Evolutionary conservation across 2,329 filamentous ascomycete genomes (phyloP).

Genomic region (Bipolaris oryzae): DNA sequence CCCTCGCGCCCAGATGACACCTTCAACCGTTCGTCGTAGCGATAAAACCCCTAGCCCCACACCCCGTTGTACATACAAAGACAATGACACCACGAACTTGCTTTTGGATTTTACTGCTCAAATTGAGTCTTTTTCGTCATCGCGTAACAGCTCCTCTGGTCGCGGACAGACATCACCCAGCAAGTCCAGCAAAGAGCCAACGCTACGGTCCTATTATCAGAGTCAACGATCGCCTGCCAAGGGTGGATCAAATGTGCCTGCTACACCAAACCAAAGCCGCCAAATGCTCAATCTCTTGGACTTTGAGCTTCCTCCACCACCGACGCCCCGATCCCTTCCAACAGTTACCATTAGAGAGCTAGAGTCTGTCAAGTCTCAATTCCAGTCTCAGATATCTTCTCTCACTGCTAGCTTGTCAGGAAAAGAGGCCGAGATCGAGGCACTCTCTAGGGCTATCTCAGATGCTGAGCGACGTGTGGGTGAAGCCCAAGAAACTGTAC

Average conservation of each 20-base stretch:
- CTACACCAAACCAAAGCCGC: constrained; percentile 41
- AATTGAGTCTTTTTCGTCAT: constrained; percentile 60
- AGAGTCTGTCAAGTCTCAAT: constrained; percentile 87
- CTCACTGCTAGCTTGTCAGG: constrained; percentile 89
- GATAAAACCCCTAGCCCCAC: constrained; percentile 58
- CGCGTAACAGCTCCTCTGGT: constrained; percentile 47
- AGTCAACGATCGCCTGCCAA: constrained; percentile 44
- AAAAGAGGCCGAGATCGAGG: constrained; percentile 88
- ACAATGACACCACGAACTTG: constrained; percentile 73
- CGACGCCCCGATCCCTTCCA: constrained; percentile 89
- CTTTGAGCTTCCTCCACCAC: constrained; percentile 91
- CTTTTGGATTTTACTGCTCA: constrained; percentile 89
- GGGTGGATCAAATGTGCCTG: constrained; percentile 31
- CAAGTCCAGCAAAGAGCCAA: constrained; percentile 57
- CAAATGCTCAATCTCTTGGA: constrained; percentile 62
- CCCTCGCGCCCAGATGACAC: constrained; percentile 52
- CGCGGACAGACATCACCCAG: constrained; percentile 56
- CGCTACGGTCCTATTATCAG: constrained; percentile 53
- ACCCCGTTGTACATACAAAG: constrained; percentile 57
- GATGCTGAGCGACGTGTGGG: constrained; percentile 93
- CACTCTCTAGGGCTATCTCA: constrained; percentile 82
- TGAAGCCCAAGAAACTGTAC: constrained; percentile 79
- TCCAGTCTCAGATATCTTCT: constrained; percentile 92
- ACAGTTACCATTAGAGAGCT: constrained; percentile 90
- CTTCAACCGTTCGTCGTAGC: constrained; percentile 55